Evolutionary conservation across 768 basidiomycete genomes (phyloP), one percentile per base, ranked within the genome.

Genomic region (Saitozyma sp.): DNA sequence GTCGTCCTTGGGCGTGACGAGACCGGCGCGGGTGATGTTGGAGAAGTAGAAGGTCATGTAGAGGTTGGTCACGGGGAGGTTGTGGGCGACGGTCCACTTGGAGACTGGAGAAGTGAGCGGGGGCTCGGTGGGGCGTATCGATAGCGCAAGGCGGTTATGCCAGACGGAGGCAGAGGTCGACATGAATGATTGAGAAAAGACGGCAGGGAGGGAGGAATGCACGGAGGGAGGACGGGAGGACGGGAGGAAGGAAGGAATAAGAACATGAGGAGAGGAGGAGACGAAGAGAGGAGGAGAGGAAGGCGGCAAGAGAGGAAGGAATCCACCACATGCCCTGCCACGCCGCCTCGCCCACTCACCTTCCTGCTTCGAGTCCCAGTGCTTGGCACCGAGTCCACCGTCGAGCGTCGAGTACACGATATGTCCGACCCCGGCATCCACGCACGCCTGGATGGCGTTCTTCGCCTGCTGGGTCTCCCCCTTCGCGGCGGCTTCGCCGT

Each of bases 341-440:
- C 29, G 29, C 29, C 29, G 29, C 2, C 29, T 2, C 29, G 1
- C 41, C 11, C 49, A 64, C 63, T 59, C 41, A 68, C 67, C 67
- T 42, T 56, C 19, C 9, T 40, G 42, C 51, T 68, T 68, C 9
- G 63, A 43, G 17, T 62, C 29, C 9, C 46, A 62, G 41, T 68
- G 67, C 20, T 54, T 51, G 20, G 52, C 54, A 39, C 14, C 39
- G 45, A 51, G 14, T 20, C 48, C 19, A 58, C 56, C 61, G 11
- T 65, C 67, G 45, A 61, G 48, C 8, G 60, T 56, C 11, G 60
- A 55, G 29, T 56, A 61, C 8, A 61, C 60, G 41, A 61, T 43
- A 48, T 61, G 60, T 17, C 20, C n/a, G 10, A 61, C 39, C 3
- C 40, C 37, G n/a, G 40, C 60, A 13, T 56, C 14, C 8, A 42